These are phyloP conservation scores for Penicillium frequentans DNA, from an alignment of 2,329 filamentous ascomycete species.

Conservation along the genomic window DNA sequence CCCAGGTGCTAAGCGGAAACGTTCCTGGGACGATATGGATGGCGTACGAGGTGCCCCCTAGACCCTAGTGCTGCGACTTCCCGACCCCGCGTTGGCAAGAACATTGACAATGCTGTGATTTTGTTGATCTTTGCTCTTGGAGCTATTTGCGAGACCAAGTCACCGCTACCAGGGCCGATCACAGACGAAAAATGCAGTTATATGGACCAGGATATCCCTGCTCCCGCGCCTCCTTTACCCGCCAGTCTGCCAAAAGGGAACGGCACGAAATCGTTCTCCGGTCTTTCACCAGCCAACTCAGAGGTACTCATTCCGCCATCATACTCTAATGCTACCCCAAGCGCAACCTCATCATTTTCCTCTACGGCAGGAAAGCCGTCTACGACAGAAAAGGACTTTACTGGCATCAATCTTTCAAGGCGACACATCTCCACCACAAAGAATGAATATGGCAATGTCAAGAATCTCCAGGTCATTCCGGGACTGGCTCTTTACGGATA, in stretches of 20 bases:
- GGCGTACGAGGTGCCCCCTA: slow-evolving; percentile 22
- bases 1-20: slow-evolving; percentile 39
- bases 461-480: slow-evolving; percentile 82
- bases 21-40: slow-evolving; percentile 33
- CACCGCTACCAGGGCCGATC: slow-evolving; percentile 56
- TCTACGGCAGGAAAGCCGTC: not conserved
- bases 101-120: slow-evolving; percentile 77
- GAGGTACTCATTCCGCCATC: slow-evolving; percentile 23
- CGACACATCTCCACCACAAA: not conserved
- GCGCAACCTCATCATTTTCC: slow-evolving; percentile 15
- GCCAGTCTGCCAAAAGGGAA: not conserved
- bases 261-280: slow-evolving; percentile 7
- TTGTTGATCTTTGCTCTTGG: slow-evolving; percentile 82
- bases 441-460: slow-evolving; percentile 30
- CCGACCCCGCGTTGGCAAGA: slow-evolving; percentile 49
- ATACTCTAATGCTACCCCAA: slow-evolving; percentile 18
- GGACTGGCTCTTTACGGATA: slow-evolving; percentile 87
- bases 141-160: slow-evolving; percentile 67
- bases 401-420: not conserved
- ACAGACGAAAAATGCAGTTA: slow-evolving; percentile 34
- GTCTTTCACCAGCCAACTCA: slow-evolving; percentile 29
- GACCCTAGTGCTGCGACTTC: not conserved
- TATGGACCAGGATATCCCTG: slow-evolving; percentile 29
- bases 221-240: slow-evolving; percentile 14
- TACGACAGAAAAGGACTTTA: not conserved